Base-by-base conservation (phyloP, 2,329 filamentous ascomycete genomes). In the Alternaria angustiovoidea region DNA sequence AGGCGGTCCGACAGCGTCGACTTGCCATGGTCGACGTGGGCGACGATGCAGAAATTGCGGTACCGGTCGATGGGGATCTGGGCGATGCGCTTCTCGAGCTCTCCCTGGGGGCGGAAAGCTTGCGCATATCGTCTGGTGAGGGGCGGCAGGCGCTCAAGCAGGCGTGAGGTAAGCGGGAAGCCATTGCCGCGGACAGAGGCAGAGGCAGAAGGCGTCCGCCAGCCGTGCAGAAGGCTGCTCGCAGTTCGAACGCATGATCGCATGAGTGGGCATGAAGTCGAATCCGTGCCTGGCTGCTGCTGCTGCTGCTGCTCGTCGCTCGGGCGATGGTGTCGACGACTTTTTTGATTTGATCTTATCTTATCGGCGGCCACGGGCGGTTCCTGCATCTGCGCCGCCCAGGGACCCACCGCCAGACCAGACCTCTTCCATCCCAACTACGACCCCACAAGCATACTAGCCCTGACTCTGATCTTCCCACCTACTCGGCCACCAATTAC, bases 11-110 rank as follows among this genome's bases (percentile, higher is more conserved):
- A 94, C 54, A 99, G 88, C 5, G 95, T 99, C 76, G 92, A 96
- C 81, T 99, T 99, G 73, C 95, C 95, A 88, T 99, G 95, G 78
- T 99, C 95, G 76, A 99, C 96, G 78, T 99, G 95, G 9, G 95
- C 95, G 52, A 99, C 94, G 73, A 99, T 98, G 80, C 95, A 99
- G 79, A 99, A 99, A 79, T 99, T 99, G 64, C 95, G 90, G 73
- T 87, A 94, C 20, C 91, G 87, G 58, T 91, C 88, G 71, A 94
- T 90, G 2, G 91, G 91, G 55, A 94, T 94, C 6, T 87, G 88
- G 16, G 88, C 83, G 61, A 94, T 93, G 66, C 88, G 83, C 59
- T 82, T 80, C 75, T 90, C 88, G 22, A 90, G 82, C 24, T 85
- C 83, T n/a, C 83, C 75, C 60, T 78, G 78, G 18, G 77, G 65